Evolutionary conservation across 306 rosid genomes (phyloP).

Genomic region (Cajanus cajan): DNA sequence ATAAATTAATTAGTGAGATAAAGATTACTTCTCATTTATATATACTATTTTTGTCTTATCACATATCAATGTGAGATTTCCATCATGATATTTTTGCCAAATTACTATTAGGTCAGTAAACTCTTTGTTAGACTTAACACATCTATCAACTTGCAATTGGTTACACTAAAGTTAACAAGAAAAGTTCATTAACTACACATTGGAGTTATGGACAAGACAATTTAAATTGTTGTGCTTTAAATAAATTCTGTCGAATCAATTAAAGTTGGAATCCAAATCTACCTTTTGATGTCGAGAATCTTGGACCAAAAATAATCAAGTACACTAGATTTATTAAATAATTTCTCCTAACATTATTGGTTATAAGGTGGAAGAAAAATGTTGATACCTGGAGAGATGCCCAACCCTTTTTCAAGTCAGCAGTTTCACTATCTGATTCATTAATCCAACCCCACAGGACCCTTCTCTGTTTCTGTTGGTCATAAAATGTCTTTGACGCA

Average conservation of each 20-base stretch:
- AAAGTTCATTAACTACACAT: no score
- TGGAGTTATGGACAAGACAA: no score
- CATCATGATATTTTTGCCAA: no score
- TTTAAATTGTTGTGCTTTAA: background rate
- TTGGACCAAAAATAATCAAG: background rate
- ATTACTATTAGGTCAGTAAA: background rate
- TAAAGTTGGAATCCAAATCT: background rate
- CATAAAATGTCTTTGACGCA: conserved; percentile 84
- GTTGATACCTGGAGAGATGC: conserved; percentile 69
- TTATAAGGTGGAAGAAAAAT: no score
- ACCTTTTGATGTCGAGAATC: background rate
- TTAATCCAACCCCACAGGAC: conserved; percentile 77
- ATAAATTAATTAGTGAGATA: no score
- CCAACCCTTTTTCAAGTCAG: conserved; percentile 76
- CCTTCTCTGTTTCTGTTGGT: conserved; percentile 60
- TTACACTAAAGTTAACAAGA: no score
- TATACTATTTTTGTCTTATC: no score
- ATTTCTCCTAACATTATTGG: background rate
- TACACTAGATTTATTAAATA: background rate
- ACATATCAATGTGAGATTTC: no score
- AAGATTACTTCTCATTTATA: no score
- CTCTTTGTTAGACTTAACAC: background rate
- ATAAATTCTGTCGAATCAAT: background rate
- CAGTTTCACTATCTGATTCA: conserved; percentile 64
- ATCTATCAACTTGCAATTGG: background rate